Percentiles rank a stretch among this genome's conserved stretches.
Evolutionary conservation across 2,329 filamentous ascomycete species (phyloP).

Genomic region (Diaporthe longicolla): DNA sequence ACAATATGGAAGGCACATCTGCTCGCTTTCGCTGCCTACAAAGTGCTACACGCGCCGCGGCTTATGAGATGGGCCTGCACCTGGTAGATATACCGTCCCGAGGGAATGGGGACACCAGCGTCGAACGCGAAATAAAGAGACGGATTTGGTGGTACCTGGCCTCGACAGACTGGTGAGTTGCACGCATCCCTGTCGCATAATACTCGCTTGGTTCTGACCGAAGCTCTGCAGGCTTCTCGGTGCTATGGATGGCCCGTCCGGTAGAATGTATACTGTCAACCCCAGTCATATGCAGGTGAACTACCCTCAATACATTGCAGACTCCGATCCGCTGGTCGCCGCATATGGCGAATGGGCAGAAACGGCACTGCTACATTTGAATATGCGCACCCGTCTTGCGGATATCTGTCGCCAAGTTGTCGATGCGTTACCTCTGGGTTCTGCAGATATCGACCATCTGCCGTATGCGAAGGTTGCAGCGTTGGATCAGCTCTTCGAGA

Average conservation of each 20-base stretch:
- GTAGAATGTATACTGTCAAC: conserved; percentile 55
- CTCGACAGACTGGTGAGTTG: conserved; percentile 54
- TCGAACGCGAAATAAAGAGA: conserved; percentile 54
- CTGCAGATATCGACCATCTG: conserved; percentile 42
- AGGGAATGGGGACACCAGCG: conserved; percentile 45
- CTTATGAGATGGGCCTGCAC: conserved; percentile 55
- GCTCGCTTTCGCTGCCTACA: conserved; percentile 51
- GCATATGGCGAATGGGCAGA: conserved; percentile 33
- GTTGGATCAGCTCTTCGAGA: conserved; percentile 46
- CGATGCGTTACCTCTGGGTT: conserved; percentile 43
- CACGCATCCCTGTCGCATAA: too few relatives aligned
- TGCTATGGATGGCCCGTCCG: conserved; percentile 53
- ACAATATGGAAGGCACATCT: conserved; percentile 56
- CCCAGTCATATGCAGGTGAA: conserved; percentile 56
- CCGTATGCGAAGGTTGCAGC: conserved; percentile 44
- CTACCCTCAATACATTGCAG: conserved; percentile 54
- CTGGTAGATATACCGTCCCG: conserved; percentile 54
- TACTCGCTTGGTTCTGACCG: background rate
- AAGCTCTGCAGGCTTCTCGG: conserved; percentile 52
- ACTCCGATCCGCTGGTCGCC: conserved; percentile 17
- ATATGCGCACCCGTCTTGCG: conserved; percentile 44
- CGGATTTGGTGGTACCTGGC: conserved; percentile 62
- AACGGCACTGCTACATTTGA: conserved; percentile 5
- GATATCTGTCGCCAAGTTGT: conserved; percentile 45
- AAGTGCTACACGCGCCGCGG: conserved; percentile 49